Conservation (phyloP, 495 filamentous ascomycete genomes). For the Monascus purpureus region DNA sequence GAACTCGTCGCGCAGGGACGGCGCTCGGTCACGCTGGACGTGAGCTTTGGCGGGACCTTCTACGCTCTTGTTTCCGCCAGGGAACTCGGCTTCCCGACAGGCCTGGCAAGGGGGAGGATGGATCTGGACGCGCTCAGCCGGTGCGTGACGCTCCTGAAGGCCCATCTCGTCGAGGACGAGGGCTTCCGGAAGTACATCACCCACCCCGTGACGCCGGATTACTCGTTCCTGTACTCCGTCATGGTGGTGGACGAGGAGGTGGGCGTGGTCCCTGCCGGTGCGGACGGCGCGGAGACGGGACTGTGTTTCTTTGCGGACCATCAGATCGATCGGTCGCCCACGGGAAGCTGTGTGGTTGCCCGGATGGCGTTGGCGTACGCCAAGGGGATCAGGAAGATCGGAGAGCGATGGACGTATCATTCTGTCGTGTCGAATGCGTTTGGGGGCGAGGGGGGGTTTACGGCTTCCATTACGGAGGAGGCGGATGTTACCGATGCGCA, state of each 20-base stretch:
- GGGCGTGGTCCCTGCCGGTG: conserved; percentile 3
- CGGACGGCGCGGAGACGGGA: conserved; percentile 8
- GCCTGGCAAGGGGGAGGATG: conserved; percentile 3
- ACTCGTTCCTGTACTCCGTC: conserved; percentile 13
- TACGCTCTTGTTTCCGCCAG: conserved; percentile 10
- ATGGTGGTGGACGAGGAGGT: conserved; percentile 10
- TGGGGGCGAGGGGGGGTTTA: neutral
- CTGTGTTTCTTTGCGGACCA: conserved; percentile 15
- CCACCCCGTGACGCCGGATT: conserved; percentile 7
- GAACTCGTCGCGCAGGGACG: conserved; percentile 4
- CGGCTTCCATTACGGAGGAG: neutral
- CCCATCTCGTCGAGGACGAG: conserved; percentile 5
- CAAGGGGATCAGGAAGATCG: conserved; percentile 3
- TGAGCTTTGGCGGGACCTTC: conserved; percentile 15
- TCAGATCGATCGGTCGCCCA: conserved; percentile 16
- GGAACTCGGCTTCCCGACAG: conserved; percentile 10
- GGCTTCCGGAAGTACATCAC: conserved; percentile 4
- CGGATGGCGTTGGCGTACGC: conserved; percentile 11
- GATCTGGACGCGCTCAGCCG: conserved; percentile 5
- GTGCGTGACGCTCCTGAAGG: conserved; percentile 7
- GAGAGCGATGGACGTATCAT: conserved; percentile 11
- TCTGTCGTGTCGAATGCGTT: conserved; percentile 4
- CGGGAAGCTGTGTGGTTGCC: conserved; percentile 12
- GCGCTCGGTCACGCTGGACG: conserved; percentile 6
- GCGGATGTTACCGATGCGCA: neutral